Evolutionary conservation across 1,139 yeast species (phyloP).

Genomic region (Diutina sp.): DNA sequence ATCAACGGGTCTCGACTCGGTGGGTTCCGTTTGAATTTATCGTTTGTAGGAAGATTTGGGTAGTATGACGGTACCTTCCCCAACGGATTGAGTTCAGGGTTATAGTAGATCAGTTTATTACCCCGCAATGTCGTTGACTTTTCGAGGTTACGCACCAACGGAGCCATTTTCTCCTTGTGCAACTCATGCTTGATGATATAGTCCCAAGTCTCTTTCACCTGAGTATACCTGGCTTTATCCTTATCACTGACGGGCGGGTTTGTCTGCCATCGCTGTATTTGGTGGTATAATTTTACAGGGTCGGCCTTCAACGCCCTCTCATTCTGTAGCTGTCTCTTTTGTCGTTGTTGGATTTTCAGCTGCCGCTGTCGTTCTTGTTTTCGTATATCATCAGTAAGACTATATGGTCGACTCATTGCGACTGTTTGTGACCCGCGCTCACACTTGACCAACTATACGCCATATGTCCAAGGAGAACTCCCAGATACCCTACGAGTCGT

Average conservation of each 20-base stretch:
- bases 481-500: slow-evolving; percentile 13
- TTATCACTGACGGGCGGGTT: slow-evolving; percentile 6
- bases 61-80: slow-evolving; percentile 25
- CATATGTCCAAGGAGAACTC: neutral
- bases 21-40: neutral
- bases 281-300: slow-evolving; percentile 20
- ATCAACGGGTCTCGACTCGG: neutral
- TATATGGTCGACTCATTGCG: slow-evolving; percentile 11
- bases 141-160: slow-evolving; percentile 11
- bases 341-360: slow-evolving; percentile 24
- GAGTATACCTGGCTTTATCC: slow-evolving; percentile 13
- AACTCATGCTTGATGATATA: slow-evolving; percentile 22
- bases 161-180: slow-evolving; percentile 17
- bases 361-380: slow-evolving; percentile 26
- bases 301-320: slow-evolving; percentile 17
- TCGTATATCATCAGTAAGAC: slow-evolving; percentile 27
- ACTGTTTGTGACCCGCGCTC: neutral
- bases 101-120: slow-evolving; percentile 25
- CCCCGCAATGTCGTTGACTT: slow-evolving; percentile 22
- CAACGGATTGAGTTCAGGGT: slow-evolving; percentile 33
- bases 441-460: neutral
- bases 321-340: slow-evolving; percentile 17
- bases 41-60: neutral
- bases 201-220: slow-evolving; percentile 26
- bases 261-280: slow-evolving; percentile 10